Conservation (phyloP, 371 early-diverging fungal species). For the Mucor sp. region DNA sequence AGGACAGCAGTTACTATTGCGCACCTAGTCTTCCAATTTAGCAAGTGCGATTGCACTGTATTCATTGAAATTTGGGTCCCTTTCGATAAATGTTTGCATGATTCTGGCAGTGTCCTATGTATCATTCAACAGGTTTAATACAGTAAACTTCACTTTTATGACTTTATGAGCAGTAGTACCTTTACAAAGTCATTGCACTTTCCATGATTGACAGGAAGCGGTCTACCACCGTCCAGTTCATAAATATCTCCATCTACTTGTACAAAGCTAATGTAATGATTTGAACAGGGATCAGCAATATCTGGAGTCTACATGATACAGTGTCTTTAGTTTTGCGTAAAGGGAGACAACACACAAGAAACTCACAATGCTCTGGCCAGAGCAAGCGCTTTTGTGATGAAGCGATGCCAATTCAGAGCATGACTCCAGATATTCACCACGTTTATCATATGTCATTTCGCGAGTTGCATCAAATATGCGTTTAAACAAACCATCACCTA, state of each 20-base stretch:
- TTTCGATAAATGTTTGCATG: slow-evolving; percentile 68
- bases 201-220: slow-evolving; percentile 85
- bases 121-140: background rate
- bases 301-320: slow-evolving; percentile 53
- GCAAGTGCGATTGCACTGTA: slow-evolving; percentile 70
- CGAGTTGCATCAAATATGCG: slow-evolving; percentile 61
- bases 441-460: slow-evolving; percentile 64
- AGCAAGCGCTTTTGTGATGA: slow-evolving; percentile 59
- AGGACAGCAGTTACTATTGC: too few species aligned
- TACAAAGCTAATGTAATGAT: slow-evolving; percentile 87
- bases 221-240: slow-evolving; percentile 86
- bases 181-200: slow-evolving; percentile 56
- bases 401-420: slow-evolving; percentile 57
- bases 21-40: background rate
- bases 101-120: slow-evolving; percentile 62
- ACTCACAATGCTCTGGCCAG: slow-evolving; percentile 72
- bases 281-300: slow-evolving; percentile 67
- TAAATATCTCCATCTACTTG: slow-evolving; percentile 72
- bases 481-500: slow-evolving; percentile 61
- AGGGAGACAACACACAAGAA: background rate
- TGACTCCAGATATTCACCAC: slow-evolving; percentile 69
- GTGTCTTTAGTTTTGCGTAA: background rate
- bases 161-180: slow-evolving; percentile 28
- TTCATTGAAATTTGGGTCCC: slow-evolving; percentile 67
- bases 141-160: background rate